A percentile compares a stretch with the other conserved stretches of the same genome.
phyloP scores from a whole-genome alignment of 768 basidiomycete genomes.

The Sutorius australiensis region DNA sequence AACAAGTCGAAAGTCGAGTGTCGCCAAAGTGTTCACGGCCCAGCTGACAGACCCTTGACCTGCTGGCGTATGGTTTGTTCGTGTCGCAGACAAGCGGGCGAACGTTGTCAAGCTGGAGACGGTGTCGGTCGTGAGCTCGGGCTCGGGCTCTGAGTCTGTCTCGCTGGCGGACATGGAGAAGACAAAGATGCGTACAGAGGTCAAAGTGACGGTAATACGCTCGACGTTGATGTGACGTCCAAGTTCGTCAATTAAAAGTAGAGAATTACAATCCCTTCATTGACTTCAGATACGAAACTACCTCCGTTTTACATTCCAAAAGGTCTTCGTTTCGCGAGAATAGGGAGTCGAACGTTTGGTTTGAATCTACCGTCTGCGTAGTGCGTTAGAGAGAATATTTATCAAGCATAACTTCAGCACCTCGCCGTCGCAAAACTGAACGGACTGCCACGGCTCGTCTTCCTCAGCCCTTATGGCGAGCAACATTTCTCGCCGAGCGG shows the following conservation, averaged over 20 bases:
- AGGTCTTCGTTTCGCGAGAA: constrained; percentile 54
- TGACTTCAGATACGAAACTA: constrained; percentile 54
- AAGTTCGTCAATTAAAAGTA: neutral
- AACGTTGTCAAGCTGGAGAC: constrained; percentile 19
- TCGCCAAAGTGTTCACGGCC: constrained; percentile 23
- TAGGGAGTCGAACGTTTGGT: constrained; percentile 53
- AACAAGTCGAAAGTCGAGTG: constrained; percentile 29
- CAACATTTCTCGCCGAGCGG: constrained; percentile 73
- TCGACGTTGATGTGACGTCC: too few species aligned
- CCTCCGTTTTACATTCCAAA: constrained; percentile 53
- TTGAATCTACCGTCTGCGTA: constrained; percentile 57
- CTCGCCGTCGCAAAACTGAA: constrained; percentile 62
- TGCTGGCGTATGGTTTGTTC: neutral
- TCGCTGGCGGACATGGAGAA: constrained; percentile 41
- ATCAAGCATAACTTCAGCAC: constrained; percentile 38
- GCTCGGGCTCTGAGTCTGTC: constrained; percentile 58
- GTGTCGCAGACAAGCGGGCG: constrained; percentile 15
- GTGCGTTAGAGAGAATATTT: constrained; percentile 7
- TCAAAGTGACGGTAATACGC: constrained; percentile 1
- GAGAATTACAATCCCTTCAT: constrained; percentile 47
- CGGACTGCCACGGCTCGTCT: constrained; percentile 70
- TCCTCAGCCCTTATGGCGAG: constrained; percentile 69
- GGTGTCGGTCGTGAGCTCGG: constrained; percentile 11
- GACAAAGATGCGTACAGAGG: neutral
- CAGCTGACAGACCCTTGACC: constrained; percentile 15